phyloP scores from a whole-genome alignment of 2,329 filamentous ascomycete genomes.

The Bertia moriformis region DNA sequence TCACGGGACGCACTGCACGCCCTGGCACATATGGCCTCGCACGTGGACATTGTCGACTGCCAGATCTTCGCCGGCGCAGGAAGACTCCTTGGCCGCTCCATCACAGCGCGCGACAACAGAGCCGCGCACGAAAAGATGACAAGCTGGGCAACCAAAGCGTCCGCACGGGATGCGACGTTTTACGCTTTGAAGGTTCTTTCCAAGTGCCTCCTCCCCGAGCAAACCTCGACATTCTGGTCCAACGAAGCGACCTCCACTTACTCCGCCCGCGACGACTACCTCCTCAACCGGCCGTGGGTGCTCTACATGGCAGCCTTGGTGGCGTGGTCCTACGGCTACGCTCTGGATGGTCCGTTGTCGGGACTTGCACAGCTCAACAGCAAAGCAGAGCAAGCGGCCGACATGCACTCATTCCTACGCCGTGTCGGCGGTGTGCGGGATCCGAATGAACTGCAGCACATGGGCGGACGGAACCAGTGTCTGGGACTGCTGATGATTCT shows the following conservation, averaged over 20 bases:
- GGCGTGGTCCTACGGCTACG: conserved; percentile 89
- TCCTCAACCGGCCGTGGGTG: conserved; percentile 88
- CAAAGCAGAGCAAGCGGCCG: conserved; percentile 50
- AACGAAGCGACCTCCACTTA: conserved; percentile 37
- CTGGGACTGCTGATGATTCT: conserved; percentile 70
- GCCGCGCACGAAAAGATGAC: conserved; percentile 73
- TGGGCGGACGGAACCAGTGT: conserved; percentile 68
- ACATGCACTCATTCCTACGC: conserved; percentile 69
- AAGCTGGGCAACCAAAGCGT: conserved; percentile 80
- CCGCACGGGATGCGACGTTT: conserved; percentile 79
- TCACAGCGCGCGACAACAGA: conserved; percentile 67
- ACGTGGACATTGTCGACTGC: conserved; percentile 92
- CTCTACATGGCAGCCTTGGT: conserved; percentile 84
- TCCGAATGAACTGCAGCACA: conserved; percentile 62
- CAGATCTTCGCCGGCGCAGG: conserved; percentile 88
- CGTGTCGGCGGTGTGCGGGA: conserved; percentile 57
- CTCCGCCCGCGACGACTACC: conserved; percentile 71
- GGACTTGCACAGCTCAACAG: conserved; percentile 34
- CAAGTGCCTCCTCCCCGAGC: conserved; percentile 58
- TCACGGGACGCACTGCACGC: conserved; percentile 81
- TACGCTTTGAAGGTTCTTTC: conserved; percentile 81
- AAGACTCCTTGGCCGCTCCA: conserved; percentile 69
- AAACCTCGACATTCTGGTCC: conserved; percentile 20
- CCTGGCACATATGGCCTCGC: conserved; percentile 92
- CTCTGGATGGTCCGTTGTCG: conserved; percentile 65